phyloP scores from a whole-genome alignment of 495 filamentous ascomycete species.

The Aspergillus avenaceus region DNA sequence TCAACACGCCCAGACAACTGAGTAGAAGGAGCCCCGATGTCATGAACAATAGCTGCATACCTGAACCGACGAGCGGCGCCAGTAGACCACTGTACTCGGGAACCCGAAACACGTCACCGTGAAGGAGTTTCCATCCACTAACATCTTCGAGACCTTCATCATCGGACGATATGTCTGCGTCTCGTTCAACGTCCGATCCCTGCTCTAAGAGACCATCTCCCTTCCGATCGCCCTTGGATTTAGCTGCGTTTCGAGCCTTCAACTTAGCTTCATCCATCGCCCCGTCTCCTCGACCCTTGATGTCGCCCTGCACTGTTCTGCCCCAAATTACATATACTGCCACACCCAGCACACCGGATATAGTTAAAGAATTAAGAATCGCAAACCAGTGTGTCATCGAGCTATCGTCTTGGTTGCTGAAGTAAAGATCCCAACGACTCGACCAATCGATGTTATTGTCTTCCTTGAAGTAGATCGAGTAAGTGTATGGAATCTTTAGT shows the following conservation, averaged over 20 bases:
- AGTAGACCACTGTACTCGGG: slow-evolving; percentile 73
- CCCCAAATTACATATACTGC: slow-evolving; percentile 84
- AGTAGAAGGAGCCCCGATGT: slow-evolving; percentile 71
- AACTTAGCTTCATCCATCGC: slow-evolving; percentile 65
- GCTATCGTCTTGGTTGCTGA: slow-evolving; percentile 84
- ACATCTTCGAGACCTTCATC: slow-evolving; percentile 80
- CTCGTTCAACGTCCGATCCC: slow-evolving; percentile 52
- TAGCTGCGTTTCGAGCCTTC: slow-evolving; percentile 45
- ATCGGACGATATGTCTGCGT: slow-evolving; percentile 63
- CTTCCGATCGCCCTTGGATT: slow-evolving; percentile 51
- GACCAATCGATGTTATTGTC: slow-evolving; percentile 80
- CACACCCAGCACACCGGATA: slow-evolving; percentile 75
- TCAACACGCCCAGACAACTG: slow-evolving; percentile 77
- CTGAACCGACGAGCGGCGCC: slow-evolving; percentile 82
- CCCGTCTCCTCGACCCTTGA: slow-evolving; percentile 65
- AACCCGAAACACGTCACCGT: slow-evolving; percentile 87
- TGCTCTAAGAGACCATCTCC: slow-evolving; percentile 62
- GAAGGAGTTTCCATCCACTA: slow-evolving; percentile 92
- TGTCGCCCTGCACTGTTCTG: slow-evolving; percentile 76
- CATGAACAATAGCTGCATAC: slow-evolving; percentile 89
- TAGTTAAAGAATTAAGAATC: slow-evolving; percentile 86
- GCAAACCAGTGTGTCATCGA: slow-evolving; percentile 88
- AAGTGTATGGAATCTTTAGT: slow-evolving; percentile 81
- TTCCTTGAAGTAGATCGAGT: slow-evolving; percentile 89
- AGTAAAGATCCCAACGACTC: slow-evolving; percentile 89